Evolutionary conservation across 129 eudicot species (phyloP).

Genomic region (Daucus carota): DH1_v3.0 NC_030382.2:54472001-54472500

Average conservation of each 20-base stretch:
- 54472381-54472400: slow-evolving; percentile 21
- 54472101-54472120: slow-evolving; percentile 62
- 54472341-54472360: slow-evolving; percentile 38
- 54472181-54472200: slow-evolving; percentile 60
- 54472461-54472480: slow-evolving; percentile 86
- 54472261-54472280: slow-evolving; percentile 59
- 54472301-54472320: slow-evolving; percentile 96
- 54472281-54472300: slow-evolving; percentile 99
- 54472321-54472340: slow-evolving; percentile 69
- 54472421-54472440: background rate
- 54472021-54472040: slow-evolving; percentile 69
- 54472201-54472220: slow-evolving; percentile 89
- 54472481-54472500: slow-evolving; percentile 83
- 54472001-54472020: slow-evolving; percentile 93
- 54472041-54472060: slow-evolving; percentile 91
- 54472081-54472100: slow-evolving; percentile 60
- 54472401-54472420: slow-evolving; percentile 18
- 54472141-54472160: slow-evolving; percentile 65
- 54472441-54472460: slow-evolving; percentile 49
- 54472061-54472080: slow-evolving; percentile 74
- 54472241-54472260: slow-evolving; percentile 70
- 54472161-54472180: slow-evolving; percentile 53
- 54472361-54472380: slow-evolving; percentile 34
- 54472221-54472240: slow-evolving; percentile 83
- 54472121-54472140: slow-evolving; percentile 63